These are phyloP conservation scores for Pseudocercospora eumusae DNA, from an alignment of 2,329 filamentous ascomycete species.

Conservation along the genomic window DNA sequence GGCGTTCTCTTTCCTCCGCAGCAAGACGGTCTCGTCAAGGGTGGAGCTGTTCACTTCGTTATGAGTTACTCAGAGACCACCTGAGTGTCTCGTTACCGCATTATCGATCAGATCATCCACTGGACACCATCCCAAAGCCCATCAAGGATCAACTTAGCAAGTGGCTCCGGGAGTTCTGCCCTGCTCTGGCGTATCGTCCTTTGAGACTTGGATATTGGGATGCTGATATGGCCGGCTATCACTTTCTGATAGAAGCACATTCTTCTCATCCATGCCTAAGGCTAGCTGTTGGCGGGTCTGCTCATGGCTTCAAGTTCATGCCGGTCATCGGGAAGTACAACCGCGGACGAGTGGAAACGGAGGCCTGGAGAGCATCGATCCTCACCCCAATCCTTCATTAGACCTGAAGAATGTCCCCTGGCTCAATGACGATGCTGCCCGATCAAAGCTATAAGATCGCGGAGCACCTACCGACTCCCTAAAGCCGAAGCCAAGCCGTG, in stretches of 20 bases:
- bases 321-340: slow-evolving; percentile 32
- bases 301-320: slow-evolving; percentile 37
- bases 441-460: slow-evolving; percentile 3
- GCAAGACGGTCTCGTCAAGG: slow-evolving; percentile 28
- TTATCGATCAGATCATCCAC: slow-evolving; percentile 19
- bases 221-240: slow-evolving; percentile 21
- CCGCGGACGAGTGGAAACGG: slow-evolving; percentile 27
- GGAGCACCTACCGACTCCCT: neutral
- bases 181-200: slow-evolving; percentile 17
- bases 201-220: slow-evolving; percentile 26
- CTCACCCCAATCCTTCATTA: slow-evolving; percentile 15
- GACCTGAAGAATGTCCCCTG: slow-evolving; percentile 10
- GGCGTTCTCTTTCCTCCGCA: slow-evolving; percentile 30
- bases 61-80: slow-evolving; percentile 23
- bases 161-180: slow-evolving; percentile 14
- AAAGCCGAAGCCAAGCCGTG: neutral
- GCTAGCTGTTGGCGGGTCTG: slow-evolving; percentile 32
- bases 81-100: slow-evolving; percentile 15
- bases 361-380: slow-evolving; percentile 12
- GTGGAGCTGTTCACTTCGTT: slow-evolving; percentile 28
- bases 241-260: slow-evolving; percentile 20
- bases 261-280: slow-evolving; percentile 22
- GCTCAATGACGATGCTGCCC: neutral
- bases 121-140: slow-evolving; percentile 18
- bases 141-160: slow-evolving; percentile 18